Conservation (phyloP, 768 basidiomycete genomes). For the Agaricus blazei region DNA sequence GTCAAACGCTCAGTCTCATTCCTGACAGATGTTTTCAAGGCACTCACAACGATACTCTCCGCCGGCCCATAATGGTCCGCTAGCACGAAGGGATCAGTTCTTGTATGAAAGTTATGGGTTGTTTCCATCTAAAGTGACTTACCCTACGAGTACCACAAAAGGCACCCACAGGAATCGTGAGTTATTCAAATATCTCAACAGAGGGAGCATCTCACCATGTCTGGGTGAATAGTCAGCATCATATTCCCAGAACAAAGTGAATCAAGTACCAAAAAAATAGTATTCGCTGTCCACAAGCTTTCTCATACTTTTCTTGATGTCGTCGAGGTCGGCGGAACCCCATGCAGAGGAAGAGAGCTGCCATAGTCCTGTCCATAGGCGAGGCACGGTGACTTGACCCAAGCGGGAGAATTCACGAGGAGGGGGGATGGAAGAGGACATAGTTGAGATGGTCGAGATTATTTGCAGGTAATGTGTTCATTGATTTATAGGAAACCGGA, state of each 20-base stretch:
- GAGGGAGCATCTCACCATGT: constrained; percentile 28
- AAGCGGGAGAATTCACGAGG: constrained; percentile 45
- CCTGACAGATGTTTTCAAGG: constrained; percentile 8
- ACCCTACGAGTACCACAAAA: constrained; percentile 21
- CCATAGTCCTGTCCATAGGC: constrained; percentile 79
- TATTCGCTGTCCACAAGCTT: constrained; percentile 58
- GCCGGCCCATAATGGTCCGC: constrained; percentile 88
- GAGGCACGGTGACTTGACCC: constrained; percentile 53
- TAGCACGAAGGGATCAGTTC: constrained; percentile 20
- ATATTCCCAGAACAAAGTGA: not conserved
- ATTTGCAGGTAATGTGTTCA: constrained; percentile 8
- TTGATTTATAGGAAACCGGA: constrained; percentile 15
- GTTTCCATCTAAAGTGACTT: not conserved
- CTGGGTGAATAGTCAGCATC: constrained; percentile 14
- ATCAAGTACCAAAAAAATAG: constrained; percentile 51
- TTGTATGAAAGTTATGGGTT: not conserved
- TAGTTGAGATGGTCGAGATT: constrained; percentile 12
- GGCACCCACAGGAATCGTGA: constrained; percentile 1
- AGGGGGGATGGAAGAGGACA: constrained; percentile 14
- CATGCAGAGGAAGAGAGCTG: constrained; percentile 84
- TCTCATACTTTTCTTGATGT: constrained; percentile 64
- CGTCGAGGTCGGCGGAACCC: constrained; percentile 66
- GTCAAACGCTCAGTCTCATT: constrained; percentile 2
- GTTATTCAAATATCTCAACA: not conserved
- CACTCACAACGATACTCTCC: constrained; percentile 72